Evolutionary conservation across 371 early-diverging fungal species (phyloP).

Genomic region (Haplosporangium sp.): DNA sequence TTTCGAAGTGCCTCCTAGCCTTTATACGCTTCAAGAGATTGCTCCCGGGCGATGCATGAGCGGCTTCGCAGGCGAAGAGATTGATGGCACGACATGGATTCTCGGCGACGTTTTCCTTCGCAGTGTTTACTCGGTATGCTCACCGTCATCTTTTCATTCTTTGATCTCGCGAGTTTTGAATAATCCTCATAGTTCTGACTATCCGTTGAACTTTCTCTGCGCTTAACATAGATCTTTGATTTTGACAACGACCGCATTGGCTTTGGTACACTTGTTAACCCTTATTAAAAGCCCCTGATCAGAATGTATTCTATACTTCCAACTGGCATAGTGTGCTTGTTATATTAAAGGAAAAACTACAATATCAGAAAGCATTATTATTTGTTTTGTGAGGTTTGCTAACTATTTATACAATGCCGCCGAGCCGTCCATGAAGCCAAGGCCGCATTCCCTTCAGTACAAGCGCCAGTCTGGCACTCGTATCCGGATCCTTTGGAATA

Average conservation of each 20-base stretch:
- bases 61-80: conserved; percentile 66
- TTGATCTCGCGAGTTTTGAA: neutral
- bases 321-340: too few relatives aligned
- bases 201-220: neutral
- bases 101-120: conserved; percentile 84
- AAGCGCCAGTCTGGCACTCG: conserved; percentile 30
- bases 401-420: conserved; percentile 26
- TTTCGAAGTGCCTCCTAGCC: conserved; percentile 62
- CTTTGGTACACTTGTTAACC: conserved; percentile 58
- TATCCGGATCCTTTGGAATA: conserved; percentile 45
- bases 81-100: conserved; percentile 70
- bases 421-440: conserved; percentile 44
- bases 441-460: conserved; percentile 40
- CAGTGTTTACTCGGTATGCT: conserved; percentile 77
- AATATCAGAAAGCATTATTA: too few relatives aligned
- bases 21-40: conserved; percentile 69
- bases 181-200: neutral
- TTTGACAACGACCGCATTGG: conserved; percentile 77
- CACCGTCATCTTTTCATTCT: neutral
- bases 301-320: too few relatives aligned
- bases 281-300: too few relatives aligned
- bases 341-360: too few relatives aligned
- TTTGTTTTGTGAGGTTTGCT: too few relatives aligned
- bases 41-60: conserved; percentile 70
- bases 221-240: conserved; percentile 62